Evolutionary conservation across 352 stramenopile genomes (phyloP).

Genomic region (Nothophytophthora sp.): DNA sequence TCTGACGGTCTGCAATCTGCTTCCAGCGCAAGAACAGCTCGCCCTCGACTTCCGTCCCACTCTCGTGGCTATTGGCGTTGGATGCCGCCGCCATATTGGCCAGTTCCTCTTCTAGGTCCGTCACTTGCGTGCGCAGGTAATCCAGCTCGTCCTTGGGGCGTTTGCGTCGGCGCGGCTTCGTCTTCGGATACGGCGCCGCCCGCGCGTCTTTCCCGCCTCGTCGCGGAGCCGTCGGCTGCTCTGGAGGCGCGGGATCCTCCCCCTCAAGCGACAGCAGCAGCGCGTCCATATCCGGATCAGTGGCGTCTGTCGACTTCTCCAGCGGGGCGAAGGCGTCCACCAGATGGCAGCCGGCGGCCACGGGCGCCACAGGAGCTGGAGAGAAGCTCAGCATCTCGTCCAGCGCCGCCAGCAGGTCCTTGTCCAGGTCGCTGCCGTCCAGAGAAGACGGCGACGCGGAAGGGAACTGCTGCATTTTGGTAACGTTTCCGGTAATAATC

Average conservation of each 20-base stretch:
- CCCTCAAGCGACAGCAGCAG: too few relatives aligned
- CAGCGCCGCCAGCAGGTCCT: constrained; percentile 17
- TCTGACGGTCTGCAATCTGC: constrained; percentile 23
- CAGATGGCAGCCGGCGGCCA: constrained; percentile 18
- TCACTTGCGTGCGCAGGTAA: constrained; percentile 24
- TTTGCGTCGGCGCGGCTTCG: constrained; percentile 22
- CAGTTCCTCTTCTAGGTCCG: constrained; percentile 25
- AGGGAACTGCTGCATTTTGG: too few relatives aligned
- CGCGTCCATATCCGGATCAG: constrained; percentile 4
- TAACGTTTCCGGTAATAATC: too few relatives aligned
- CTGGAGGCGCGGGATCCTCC: too few relatives aligned
- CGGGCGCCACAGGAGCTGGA: background rate
- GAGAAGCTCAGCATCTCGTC: constrained; percentile 23
- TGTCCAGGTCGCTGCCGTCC: constrained; percentile 13
- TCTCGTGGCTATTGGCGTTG: background rate
- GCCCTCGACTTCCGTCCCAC: constrained; percentile 3
- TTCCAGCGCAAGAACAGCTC: constrained; percentile 25
- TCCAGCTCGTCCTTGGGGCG: constrained; percentile 36
- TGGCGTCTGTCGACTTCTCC: background rate
- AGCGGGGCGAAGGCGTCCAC: constrained; percentile 20
- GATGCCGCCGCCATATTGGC: constrained; percentile 9
- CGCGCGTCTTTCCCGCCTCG: constrained; percentile 12
- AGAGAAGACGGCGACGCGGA: background rate
- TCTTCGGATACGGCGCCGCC: constrained; percentile 5
- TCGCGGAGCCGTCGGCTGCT: too few relatives aligned